phyloP scores from a whole-genome alignment of 1,284 basidiomycete genomes.

The Ceratobasidium theobromae region DNA sequence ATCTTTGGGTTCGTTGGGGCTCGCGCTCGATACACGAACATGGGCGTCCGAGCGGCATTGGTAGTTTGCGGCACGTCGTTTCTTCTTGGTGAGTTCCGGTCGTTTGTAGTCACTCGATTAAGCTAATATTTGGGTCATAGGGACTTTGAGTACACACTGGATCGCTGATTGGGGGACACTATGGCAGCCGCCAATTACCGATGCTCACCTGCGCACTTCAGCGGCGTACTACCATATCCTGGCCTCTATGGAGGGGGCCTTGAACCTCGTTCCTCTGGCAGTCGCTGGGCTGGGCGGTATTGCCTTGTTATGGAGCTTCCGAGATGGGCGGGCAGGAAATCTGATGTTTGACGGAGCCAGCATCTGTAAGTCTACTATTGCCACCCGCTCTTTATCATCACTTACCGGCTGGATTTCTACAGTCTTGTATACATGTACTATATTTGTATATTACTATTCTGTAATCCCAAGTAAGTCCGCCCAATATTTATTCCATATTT shows the following conservation, averaged over 20 bases:
- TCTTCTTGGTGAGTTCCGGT: conserved; percentile 61
- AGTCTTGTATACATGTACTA: conserved; percentile 73
- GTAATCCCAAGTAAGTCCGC: conserved; percentile 68
- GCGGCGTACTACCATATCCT: conserved; percentile 76
- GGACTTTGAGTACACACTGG: conserved; percentile 80
- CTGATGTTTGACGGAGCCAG: conserved; percentile 86
- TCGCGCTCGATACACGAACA: conserved; percentile 39
- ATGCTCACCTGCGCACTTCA: conserved; percentile 74
- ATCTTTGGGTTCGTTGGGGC: background rate
- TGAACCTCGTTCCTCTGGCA: conserved; percentile 56
- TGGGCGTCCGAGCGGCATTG: conserved; percentile 68
- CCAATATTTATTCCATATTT: conserved; percentile 50
- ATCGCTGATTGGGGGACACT: conserved; percentile 81
- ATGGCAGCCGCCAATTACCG: conserved; percentile 78
- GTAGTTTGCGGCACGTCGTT: conserved; percentile 75
- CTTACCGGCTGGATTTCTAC: conserved; percentile 27
- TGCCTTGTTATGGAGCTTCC: conserved; percentile 72
- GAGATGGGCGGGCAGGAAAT: conserved; percentile 73
- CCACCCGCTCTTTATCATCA: conserved; percentile 22
- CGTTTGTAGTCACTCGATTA: background rate
- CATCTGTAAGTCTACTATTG: conserved; percentile 58
- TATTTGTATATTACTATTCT: conserved; percentile 66
- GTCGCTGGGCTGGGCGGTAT: conserved; percentile 60
- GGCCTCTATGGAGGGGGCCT: conserved; percentile 58
- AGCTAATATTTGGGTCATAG: conserved; percentile 46